Conservation (phyloP, 306 rosid genomes). For the Abrus precatorius region DNA sequence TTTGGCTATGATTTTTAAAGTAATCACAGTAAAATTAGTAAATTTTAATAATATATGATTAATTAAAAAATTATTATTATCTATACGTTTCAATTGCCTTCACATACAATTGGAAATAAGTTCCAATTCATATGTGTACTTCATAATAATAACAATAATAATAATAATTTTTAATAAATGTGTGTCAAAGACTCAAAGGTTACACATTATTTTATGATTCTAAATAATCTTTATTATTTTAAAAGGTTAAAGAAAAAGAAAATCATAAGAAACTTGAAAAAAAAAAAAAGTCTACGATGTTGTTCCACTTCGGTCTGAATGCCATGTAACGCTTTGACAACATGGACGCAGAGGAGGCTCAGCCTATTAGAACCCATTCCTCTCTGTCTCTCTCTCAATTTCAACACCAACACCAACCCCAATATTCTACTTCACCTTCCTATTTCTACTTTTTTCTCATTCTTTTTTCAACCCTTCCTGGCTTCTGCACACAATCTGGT, state of each 20-base stretch:
- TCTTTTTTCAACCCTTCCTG: neutral
- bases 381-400: conserved; percentile 6
- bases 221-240: neutral
- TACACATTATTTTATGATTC: too few relatives aligned
- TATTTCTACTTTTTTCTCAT: neutral
- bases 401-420: conserved; percentile 21
- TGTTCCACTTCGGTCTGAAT: neutral
- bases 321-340: conserved; percentile 40
- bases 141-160: too few relatives aligned
- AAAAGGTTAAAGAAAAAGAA: neutral
- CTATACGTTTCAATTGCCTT: too few relatives aligned
- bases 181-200: too few relatives aligned
- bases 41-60: too few relatives aligned
- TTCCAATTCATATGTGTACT: too few relatives aligned
- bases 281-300: conserved; percentile 20
- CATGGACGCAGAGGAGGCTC: conserved; percentile 54
- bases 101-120: too few relatives aligned
- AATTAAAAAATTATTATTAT: too few relatives aligned
- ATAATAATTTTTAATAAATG: too few relatives aligned
- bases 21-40: too few relatives aligned
- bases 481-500: conserved; percentile 34
- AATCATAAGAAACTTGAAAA: neutral
- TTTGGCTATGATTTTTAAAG: too few relatives aligned
- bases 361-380: conserved; percentile 51
- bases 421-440: conserved; percentile 18